These are phyloP conservation scores for Penicillium paxilli DNA, from an alignment of 495 filamentous ascomycete species.

Conservation along the genomic window DNA sequence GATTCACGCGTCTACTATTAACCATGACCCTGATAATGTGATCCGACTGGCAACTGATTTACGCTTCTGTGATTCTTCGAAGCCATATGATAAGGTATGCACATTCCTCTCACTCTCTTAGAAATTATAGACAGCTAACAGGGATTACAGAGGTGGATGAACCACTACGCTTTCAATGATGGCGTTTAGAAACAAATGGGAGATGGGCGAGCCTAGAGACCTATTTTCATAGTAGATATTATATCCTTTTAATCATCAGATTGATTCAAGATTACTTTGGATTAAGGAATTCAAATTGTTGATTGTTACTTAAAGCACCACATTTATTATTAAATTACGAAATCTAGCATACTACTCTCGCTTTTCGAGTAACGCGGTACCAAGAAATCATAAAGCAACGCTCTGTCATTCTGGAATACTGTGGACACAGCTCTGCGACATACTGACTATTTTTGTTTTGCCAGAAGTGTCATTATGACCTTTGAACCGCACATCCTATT, in stretches of 20 bases:
- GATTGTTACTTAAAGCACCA: too few relatives aligned
- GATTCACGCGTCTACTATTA: slow-evolving; percentile 58
- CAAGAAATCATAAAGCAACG: neutral
- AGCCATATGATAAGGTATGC: slow-evolving; percentile 50
- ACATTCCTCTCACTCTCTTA: neutral
- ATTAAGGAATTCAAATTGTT: too few relatives aligned
- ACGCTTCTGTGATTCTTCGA: slow-evolving; percentile 53
- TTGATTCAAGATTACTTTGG: too few relatives aligned
- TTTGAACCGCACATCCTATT: slow-evolving; percentile 1
- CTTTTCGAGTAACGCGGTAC: neutral
- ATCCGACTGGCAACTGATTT: slow-evolving; percentile 60
- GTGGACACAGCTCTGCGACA: neutral
- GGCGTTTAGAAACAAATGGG: slow-evolving; percentile 24
- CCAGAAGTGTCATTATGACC: slow-evolving; percentile 21
- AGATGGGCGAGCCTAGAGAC: too few relatives aligned
- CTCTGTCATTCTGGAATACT: slow-evolving; percentile 11
- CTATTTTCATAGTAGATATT: too few relatives aligned
- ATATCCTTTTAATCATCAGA: too few relatives aligned
- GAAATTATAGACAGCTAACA: slow-evolving; percentile 1
- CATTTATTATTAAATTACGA: too few relatives aligned
- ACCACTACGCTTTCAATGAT: slow-evolving; percentile 34
- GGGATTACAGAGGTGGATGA: slow-evolving; percentile 37
- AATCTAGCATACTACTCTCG: neutral
- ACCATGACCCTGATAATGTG: slow-evolving; percentile 54
- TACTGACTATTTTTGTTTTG: neutral